Base-by-base conservation (phyloP, 192 early-diverging fungal species). In the Backusella australiensis region DNA sequence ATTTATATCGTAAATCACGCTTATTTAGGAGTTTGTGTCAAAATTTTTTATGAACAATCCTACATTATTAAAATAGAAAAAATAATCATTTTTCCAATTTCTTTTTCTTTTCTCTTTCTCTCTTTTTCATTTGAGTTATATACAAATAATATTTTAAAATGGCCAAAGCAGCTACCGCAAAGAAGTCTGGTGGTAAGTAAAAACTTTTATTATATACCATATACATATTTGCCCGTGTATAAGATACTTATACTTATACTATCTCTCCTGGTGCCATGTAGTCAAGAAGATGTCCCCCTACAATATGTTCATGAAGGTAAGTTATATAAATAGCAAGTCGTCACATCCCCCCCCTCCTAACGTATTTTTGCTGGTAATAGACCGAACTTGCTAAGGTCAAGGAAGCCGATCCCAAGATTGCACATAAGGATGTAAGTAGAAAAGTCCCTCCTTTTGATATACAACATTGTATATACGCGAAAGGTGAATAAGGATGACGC, bases 301-400 rank as follows among this genome's bases (percentile, higher is more conserved):
- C 36, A 76, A 76, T 36, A 53, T 46, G 68, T 76, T 76, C 39
- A 76, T 76, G 68, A 76, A 71, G 75, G 75, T 76, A 26, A 76
- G 36, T 42, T 32, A 32, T 32, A 59, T 23, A 67, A n/a, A 44
- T 21, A 19, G 41, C 17, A 19, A 38, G 5, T 19, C 0, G 11
- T 35, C 32, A 41, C 59, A 11, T 12, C 34, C 19, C 36, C 11
- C 11, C 59, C 38, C 32, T 9, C 46, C 5, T 49, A 68, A 14
- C 67, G 34, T n/a, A 68, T 71, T n/a, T 23, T 42, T 42, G 42
- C 5, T 42, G 21, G 26, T n/a, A 53, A 15, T 69, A 77, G 75
- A 63, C 75, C 70, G 75, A 77, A 77, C 69, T 77, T 17, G 75
- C 75, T 69, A 77, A 77, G 29, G 75, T 77, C 15, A 77, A 77